These are phyloP conservation scores for Geotrichum australiense DNA, from an alignment of 1,139 yeast species.

Conservation along the genomic window DNA sequence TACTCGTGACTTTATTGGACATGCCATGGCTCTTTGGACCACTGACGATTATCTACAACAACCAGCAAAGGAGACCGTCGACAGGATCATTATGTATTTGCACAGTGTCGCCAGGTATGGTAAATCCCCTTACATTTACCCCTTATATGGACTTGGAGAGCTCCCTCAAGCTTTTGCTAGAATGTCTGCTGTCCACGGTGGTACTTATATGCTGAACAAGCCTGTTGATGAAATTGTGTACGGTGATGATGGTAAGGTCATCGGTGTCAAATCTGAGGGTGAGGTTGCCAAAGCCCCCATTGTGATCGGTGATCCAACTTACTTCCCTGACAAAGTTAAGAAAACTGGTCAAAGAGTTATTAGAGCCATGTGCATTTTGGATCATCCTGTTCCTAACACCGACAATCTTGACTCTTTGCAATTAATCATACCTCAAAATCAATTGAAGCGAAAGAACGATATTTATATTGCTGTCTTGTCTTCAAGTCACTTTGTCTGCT, in stretches of 20 bases:
- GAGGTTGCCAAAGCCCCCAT: slow-evolving; percentile 89
- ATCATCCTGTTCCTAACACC: slow-evolving; percentile 84
- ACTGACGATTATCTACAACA: slow-evolving; percentile 83
- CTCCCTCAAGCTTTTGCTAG: slow-evolving; percentile 98
- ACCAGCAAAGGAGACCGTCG: slow-evolving; percentile 90
- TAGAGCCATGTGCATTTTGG: slow-evolving; percentile 89
- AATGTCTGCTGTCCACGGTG: slow-evolving; percentile 94
- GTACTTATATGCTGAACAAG: slow-evolving; percentile 96
- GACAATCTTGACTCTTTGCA: slow-evolving; percentile 83
- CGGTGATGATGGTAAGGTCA: slow-evolving; percentile 63
- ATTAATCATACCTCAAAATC: slow-evolving; percentile 94
- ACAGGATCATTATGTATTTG: slow-evolving; percentile 76
- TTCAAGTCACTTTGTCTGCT: slow-evolving; percentile 82
- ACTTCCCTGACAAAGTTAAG: slow-evolving; percentile 85
- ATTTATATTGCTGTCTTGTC: slow-evolving; percentile 91
- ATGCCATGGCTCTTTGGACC: slow-evolving; percentile 96
- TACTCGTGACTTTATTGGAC: slow-evolving; percentile 94
- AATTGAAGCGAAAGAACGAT: slow-evolving; percentile 87
- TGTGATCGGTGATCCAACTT: slow-evolving; percentile 97
- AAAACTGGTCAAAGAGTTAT: slow-evolving; percentile 83
- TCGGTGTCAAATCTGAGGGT: slow-evolving; percentile 84
- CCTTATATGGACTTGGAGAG: slow-evolving; percentile 94
- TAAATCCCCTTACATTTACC: slow-evolving; percentile 93
- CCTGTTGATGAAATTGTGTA: slow-evolving; percentile 86
- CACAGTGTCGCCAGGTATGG: slow-evolving; percentile 93